Evolutionary conservation across 441 rosid species (phyloP), one percentile per base, ranked within the genome.

Genomic region (Kokia cookei): DNA sequence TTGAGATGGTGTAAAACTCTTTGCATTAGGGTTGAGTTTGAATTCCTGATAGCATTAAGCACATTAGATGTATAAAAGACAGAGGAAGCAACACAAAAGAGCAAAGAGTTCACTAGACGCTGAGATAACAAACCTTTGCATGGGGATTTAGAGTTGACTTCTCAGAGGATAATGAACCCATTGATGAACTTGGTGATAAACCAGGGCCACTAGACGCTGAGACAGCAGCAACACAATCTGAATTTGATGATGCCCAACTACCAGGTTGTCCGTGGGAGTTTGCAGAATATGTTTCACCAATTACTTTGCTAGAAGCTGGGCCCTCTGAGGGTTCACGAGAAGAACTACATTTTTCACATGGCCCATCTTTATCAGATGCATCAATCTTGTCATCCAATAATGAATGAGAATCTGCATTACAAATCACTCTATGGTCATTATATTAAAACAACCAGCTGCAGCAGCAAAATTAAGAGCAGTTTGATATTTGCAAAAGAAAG

Each of bases 11-110:
- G 78, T 80, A 81, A 90, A 94, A 77, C 97, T 92, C 91, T 92
- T 90, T 15, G 98, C 99, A 53, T 96, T 87, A 59, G 98, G 99
- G 84, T 93, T 96, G 57, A 91, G 88, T 79, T 83, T 96, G 81
- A 94, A 96, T 86, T 94, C 99, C 99, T 96, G 92, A 63, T 6
- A 70, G 42, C 69, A 79, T 75, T 72, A 17, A n/a, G 69, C 40
- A 71, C 35, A 32, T 26, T 67, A 71, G 17, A 47, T 68, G 53
- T 9, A 61, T 10, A 26, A 57, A 68, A 22, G 40, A 24, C 17
- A 57, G 55, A 1, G 54, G 26, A 58, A 71, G 29, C 61, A 43
- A 66, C 10, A 48, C 13, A 61, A 63, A 47, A 47, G 51, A 13
- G 2, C 42, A 7, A 7, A 37, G 42, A 37, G 42, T 6, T 37